Evolutionary conservation across 495 filamentous ascomycete species (phyloP).

Genomic region (Daldinia bambusicola): DNA sequence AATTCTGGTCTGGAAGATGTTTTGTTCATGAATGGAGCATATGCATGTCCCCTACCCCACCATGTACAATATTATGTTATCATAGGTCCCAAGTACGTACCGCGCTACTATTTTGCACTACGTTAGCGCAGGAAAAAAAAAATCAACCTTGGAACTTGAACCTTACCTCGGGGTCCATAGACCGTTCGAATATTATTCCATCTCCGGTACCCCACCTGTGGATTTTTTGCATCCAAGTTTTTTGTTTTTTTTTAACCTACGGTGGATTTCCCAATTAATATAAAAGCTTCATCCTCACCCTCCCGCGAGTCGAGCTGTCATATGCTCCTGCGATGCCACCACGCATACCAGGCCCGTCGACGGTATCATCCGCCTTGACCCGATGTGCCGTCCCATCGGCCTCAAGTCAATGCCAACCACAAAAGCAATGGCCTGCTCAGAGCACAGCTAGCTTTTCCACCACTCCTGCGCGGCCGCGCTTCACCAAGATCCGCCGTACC

Average conservation of each 20-base stretch:
- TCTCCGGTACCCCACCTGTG: conserved; percentile 10
- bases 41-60: not conserved
- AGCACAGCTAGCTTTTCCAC: conserved; percentile 42
- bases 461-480: conserved; percentile 39
- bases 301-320: conserved; percentile 24
- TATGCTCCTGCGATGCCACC: conserved; percentile 44
- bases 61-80: no score
- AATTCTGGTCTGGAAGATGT: not conserved
- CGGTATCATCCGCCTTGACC: conserved; percentile 24
- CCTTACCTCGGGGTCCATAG: no score
- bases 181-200: conserved; percentile 11
- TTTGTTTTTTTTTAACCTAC: conserved; percentile 4
- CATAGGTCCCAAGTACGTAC: no score
- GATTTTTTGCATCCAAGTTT: not conserved
- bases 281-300: conserved; percentile 29
- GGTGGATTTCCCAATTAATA: conserved; percentile 8
- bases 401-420: not conserved
- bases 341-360: conserved; percentile 37
- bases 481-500: conserved; percentile 54
- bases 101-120: no score
- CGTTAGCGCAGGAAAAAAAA: no score
- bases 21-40: not conserved
- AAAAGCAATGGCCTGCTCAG: conserved; percentile 18
- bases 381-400: conserved; percentile 11
- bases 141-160: no score